These are phyloP conservation scores for Seiridium cupressi DNA, from an alignment of 2,329 filamentous ascomycete species.

Conservation along the genomic window DNA sequence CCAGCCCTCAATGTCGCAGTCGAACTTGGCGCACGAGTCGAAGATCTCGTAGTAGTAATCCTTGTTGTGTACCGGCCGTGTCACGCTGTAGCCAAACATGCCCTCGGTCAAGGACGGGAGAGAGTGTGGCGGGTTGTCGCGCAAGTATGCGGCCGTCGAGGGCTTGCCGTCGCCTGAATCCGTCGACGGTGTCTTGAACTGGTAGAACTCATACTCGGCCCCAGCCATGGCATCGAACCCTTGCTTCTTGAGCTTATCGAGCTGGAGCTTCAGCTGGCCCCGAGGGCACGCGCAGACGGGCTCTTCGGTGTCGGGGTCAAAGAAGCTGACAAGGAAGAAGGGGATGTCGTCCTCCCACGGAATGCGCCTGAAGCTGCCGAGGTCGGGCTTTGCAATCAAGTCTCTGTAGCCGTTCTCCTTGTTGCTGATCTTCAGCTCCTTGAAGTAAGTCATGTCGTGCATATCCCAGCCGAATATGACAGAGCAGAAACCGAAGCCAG, in stretches of 20 bases:
- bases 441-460: conserved; percentile 78
- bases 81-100: conserved; percentile 82
- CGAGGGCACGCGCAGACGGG: conserved; percentile 71
- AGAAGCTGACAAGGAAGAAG: conserved; percentile 74
- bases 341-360: conserved; percentile 77
- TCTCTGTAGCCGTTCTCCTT: conserved; percentile 78
- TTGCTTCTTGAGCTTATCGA: conserved; percentile 58
- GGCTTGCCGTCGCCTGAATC: conserved; percentile 53
- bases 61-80: conserved; percentile 72
- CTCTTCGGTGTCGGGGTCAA: conserved; percentile 63
- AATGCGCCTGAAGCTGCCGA: conserved; percentile 69
- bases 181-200: conserved; percentile 32
- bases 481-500: conserved; percentile 81
- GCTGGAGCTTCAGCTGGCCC: conserved; percentile 60
- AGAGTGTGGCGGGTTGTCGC: conserved; percentile 60
- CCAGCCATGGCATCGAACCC: conserved; percentile 74
- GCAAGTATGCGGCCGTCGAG: conserved; percentile 55
- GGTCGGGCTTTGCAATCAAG: conserved; percentile 69
- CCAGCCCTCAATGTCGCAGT: conserved; percentile 76
- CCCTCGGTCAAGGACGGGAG: conserved; percentile 73
- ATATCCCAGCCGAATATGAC: conserved; percentile 88
- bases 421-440: conserved; percentile 74
- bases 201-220: conserved; percentile 74
- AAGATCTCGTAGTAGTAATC: conserved; percentile 83
- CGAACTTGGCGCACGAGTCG: conserved; percentile 67